Evolutionary conservation across 208 protist genomes (phyloP).

Genomic region (Leishmania gerbilli): DNA sequence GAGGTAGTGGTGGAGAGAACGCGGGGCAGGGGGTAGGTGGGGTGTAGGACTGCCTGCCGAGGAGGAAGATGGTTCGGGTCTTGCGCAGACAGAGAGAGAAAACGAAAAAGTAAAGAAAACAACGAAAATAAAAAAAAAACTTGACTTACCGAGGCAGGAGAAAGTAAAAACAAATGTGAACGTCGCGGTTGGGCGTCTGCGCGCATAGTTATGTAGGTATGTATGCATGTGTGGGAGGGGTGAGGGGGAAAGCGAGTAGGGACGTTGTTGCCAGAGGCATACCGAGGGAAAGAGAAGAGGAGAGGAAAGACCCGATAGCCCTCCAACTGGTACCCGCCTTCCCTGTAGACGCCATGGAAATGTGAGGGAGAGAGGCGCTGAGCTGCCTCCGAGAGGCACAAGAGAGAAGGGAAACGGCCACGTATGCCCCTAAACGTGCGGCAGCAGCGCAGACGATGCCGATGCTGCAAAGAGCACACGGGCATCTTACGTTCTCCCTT

Average conservation of each 20-base stretch:
- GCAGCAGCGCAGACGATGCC: background rate
- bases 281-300: background rate
- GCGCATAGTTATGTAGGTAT: background rate
- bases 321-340: background rate
- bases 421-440: background rate
- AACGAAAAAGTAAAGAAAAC: constrained; percentile 1
- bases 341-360: background rate
- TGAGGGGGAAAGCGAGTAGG: background rate
- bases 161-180: constrained; percentile 12
- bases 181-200: background rate
- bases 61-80: background rate
- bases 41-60: background rate
- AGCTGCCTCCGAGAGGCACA: background rate
- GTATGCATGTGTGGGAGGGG: background rate
- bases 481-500: background rate
- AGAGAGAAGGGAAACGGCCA: background rate
- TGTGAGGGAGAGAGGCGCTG: background rate
- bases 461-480: background rate
- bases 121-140: constrained; percentile 5
- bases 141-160: constrained; percentile 15
- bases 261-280: background rate
- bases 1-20: background rate
- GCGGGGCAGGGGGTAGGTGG: background rate
- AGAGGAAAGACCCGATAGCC: background rate
- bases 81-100: background rate